Evolutionary conservation across 305 asterid species (phyloP), one percentile per base, ranked within the genome.

Genomic region (Plantago coronopus): DNA sequence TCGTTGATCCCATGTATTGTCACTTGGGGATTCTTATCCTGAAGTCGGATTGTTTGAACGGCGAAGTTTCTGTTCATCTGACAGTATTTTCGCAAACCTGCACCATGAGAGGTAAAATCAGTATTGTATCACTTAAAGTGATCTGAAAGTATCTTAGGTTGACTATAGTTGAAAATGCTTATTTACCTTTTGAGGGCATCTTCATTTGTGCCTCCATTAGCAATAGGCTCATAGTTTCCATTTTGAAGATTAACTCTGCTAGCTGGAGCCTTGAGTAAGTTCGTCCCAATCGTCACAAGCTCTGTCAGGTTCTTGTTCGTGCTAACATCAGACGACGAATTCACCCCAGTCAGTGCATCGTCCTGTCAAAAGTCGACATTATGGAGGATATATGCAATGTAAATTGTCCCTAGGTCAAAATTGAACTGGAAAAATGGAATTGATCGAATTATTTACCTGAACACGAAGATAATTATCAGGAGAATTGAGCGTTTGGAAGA

Each of bases 61-160:
- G 40, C 93, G 76, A 47, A 74, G 66, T 13, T 69, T 74, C 78
- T 71, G 80, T 61, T 77, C 88, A 25, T 79, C 84, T 0, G 80
- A 79, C 9, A 86, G 62, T 43, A 69, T 5, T 61, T 71, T 74
- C 0, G 91, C 91, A 66, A 86, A 81, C 86, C 89, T 86, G 61
- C 62, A 60, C 19, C 64, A 16, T 17, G 22, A 22, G 15, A 1
- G 29, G 2, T 44, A 0, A 21, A 49, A 11, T 17, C 48, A 20
- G 68, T 51, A 44, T 43, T n/a, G 48, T 29, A 22, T 2, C 1
- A 9, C 18, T 4, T 17, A 21, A 29, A 16, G 25, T 9, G 17
- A 0, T 9, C 23, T 11, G 16, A 18, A 55, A 17, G 27, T 16
- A 8, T 1, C 44, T 29, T 37, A 37, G 8, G 27, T n/a, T 3